Evolutionary conservation across 306 rosid genomes (phyloP).

Genomic region (Acacia crassicarpa): DNA sequence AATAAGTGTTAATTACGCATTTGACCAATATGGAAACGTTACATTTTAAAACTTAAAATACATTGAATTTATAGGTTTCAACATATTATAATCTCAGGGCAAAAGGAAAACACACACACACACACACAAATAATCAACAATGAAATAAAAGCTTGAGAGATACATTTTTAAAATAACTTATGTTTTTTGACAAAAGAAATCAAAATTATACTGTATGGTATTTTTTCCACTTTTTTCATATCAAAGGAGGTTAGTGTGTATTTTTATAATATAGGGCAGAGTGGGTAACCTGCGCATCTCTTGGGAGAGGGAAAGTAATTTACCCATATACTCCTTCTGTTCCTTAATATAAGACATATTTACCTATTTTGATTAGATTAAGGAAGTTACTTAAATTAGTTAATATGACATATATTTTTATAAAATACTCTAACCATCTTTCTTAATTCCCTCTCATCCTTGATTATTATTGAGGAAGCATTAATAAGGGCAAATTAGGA

Average conservation of each 20-base stretch:
- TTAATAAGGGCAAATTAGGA: no score
- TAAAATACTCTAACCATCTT: no score
- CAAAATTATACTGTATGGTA: neutral
- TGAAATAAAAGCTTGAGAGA: neutral
- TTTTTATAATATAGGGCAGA: neutral
- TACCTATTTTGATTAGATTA: no score
- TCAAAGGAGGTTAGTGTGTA: neutral
- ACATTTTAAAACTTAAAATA: neutral
- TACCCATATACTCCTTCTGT: neutral
- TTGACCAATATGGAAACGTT: neutral
- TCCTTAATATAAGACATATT: no score
- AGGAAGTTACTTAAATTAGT: no score
- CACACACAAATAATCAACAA: no score
- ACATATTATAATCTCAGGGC: no score
- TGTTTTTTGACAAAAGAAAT: neutral
- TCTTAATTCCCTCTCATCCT: no score
- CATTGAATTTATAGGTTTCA: no score
- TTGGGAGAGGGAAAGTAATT: neutral
- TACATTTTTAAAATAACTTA: neutral
- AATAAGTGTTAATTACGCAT: neutral
- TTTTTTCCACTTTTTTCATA: neutral
- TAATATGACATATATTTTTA: no score
- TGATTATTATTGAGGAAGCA: no score
- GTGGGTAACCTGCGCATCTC: neutral
- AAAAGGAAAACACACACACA: no score